Conservation (phyloP, 2,329 filamentous ascomycete genomes). For the Massarina eburnea region DNA sequence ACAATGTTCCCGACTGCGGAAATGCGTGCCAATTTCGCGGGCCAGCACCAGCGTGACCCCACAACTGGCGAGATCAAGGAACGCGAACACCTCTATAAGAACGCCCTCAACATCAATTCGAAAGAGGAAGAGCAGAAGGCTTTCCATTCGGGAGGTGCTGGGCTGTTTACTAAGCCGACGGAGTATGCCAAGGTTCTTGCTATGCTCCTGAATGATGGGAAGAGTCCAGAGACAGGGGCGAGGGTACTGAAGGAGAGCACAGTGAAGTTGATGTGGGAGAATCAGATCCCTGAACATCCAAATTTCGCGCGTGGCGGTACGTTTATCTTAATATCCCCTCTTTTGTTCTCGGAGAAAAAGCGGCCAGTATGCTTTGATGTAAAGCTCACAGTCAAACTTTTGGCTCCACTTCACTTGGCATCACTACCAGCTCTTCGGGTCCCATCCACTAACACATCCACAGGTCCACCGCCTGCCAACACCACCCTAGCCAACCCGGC, state of each 20-base stretch:
- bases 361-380: too few relatives aligned
- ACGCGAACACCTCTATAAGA: conserved; percentile 55
- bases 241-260: conserved; percentile 60
- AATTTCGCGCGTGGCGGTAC: conserved; percentile 48
- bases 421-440: too few relatives aligned
- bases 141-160: conserved; percentile 64
- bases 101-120: conserved; percentile 49
- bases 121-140: conserved; percentile 48
- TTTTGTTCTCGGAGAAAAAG: too few relatives aligned
- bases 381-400: too few relatives aligned
- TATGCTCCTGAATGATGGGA: conserved; percentile 65
- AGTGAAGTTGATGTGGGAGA: conserved; percentile 65
- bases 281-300: conserved; percentile 59
- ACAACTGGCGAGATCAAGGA: conserved; percentile 40
- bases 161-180: conserved; percentile 59
- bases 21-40: conserved; percentile 57
- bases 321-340: not conserved
- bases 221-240: conserved; percentile 56
- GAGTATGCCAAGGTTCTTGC: conserved; percentile 65
- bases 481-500: conserved; percentile 52
- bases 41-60: conserved; percentile 57
- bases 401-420: too few relatives aligned
- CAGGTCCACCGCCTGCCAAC: conserved; percentile 49
- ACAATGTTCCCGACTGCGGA: conserved; percentile 59
- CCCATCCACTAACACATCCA: conserved; percentile 18